Conservation (phyloP, 352 stramenopile species). For the Phytophthora pistaciae region DNA sequence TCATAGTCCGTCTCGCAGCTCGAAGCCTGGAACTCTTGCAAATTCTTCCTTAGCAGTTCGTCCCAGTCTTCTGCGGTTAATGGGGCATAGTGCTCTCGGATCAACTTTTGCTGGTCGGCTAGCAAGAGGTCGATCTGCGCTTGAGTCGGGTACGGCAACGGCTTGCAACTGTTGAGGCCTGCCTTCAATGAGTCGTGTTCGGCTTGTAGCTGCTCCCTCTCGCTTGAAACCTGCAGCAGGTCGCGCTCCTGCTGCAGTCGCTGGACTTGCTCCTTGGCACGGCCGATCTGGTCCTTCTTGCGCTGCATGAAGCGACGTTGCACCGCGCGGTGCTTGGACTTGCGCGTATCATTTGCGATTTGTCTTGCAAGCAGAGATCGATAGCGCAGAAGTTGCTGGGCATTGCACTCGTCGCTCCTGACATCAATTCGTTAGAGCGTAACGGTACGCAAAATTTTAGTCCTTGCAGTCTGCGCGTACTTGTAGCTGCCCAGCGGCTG, state of each 20-base stretch:
- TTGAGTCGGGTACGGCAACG: slow-evolving; percentile 12
- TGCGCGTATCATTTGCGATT: slow-evolving; percentile 36
- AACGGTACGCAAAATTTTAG: not conserved
- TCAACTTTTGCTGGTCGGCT: slow-evolving; percentile 37
- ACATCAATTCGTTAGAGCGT: not conserved
- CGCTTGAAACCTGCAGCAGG: slow-evolving; percentile 29
- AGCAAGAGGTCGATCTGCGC: slow-evolving; percentile 39
- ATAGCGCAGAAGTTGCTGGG: slow-evolving; percentile 19
- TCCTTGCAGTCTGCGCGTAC: not conserved
- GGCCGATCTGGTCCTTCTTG: slow-evolving; percentile 51
- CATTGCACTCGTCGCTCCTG: slow-evolving; percentile 5
- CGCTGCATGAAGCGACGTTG: slow-evolving; percentile 56
- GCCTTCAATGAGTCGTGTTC: slow-evolving; percentile 34
- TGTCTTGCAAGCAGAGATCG: slow-evolving; percentile 14
- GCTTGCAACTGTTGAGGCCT: slow-evolving; percentile 11
- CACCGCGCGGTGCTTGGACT: slow-evolving; percentile 52
- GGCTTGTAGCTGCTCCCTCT: slow-evolving; percentile 35
- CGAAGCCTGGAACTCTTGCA: slow-evolving; percentile 37
- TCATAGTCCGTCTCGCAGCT: slow-evolving; percentile 35
- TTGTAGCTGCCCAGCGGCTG: slow-evolving; percentile 15
- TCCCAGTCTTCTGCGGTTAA: slow-evolving; percentile 27
- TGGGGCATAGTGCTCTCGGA: slow-evolving; percentile 35
- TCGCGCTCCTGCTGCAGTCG: slow-evolving; percentile 40
- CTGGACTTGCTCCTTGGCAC: slow-evolving; percentile 35
- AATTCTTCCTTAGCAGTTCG: slow-evolving; percentile 30